Evolutionary conservation across 371 early-diverging fungal genomes (phyloP), one percentile per base, ranked within the genome.

Genomic region (Phascolomyces articulosus): DNA sequence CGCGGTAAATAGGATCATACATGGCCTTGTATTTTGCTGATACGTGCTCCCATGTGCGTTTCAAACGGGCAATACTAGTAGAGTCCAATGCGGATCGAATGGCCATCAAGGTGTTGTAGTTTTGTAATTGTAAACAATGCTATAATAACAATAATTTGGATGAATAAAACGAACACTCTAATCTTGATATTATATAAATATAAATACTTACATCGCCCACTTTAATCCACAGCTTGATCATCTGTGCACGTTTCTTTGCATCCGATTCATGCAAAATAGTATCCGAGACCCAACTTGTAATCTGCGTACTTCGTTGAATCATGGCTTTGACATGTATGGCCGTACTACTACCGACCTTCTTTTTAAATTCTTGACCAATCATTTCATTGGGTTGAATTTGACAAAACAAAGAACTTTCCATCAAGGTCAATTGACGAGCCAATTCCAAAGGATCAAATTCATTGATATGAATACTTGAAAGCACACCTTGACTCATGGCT

Each of bases 61-160:
- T 86, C 24, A 96, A 76, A 48, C 96, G 81, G 44, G 75, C 74
- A 10, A 96, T 85, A 6, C 92, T 84, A 0, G 95, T 88, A 4
- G 91, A 91, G 61, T 87, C 86, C 20, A 95, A 77, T 0, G 90
- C 95, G 2, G 90, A 89, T 38, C 89, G 79, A 44, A 96, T 85
- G 2, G 95, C 91, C 84, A 93, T 89, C 21, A 94, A 70, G 0
- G 92, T 88, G 62, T 93, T 90, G 68, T 85, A 95, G 72, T 96
- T 96, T 60, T 91, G 86, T 20, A 95, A 68, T 40, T 78, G 82
- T 10, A 90, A 67, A 38, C 85, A 87, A 9, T 74, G 68, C 85
- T 90, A 70, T 38, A 23, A 54, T 44, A 44, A 44, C 4, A 44
- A n/a, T 15, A 44, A 44, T 0, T 44, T 16, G n/a, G n/a, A 44